These are phyloP conservation scores for Apiospora pterosperma DNA, from an alignment of 2,329 filamentous ascomycete species.

Conservation along the genomic window DNA sequence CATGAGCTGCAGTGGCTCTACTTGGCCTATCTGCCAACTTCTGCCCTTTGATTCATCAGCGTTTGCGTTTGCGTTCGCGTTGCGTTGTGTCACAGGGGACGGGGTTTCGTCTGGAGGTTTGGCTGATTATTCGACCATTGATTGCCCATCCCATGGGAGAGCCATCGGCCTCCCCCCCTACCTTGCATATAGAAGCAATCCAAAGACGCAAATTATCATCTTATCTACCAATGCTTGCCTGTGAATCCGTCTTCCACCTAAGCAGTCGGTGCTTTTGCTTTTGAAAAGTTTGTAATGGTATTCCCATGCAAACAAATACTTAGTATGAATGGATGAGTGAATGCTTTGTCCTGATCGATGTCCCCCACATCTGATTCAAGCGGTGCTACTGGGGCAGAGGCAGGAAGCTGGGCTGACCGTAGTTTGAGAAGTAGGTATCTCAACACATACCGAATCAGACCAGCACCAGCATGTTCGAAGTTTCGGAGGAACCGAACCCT, in stretches of 20 bases:
- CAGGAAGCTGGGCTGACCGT: too few species aligned
- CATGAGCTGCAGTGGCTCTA: background rate
- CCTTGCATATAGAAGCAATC: conserved; percentile 1
- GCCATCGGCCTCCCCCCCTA: background rate
- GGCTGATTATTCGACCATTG: background rate
- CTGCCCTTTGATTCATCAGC: background rate
- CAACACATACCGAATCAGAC: background rate
- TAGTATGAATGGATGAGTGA: too few species aligned
- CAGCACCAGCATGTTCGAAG: background rate
- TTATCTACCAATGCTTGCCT: background rate
- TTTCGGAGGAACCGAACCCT: background rate
- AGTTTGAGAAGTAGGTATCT: background rate
- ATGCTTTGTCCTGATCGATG: too few species aligned
- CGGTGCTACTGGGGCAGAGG: too few species aligned
- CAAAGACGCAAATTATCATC: background rate
- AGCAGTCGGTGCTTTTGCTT: too few species aligned
- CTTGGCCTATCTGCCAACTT: background rate
- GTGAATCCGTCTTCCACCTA: too few species aligned
- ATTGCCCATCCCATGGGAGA: background rate
- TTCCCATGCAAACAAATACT: too few species aligned
- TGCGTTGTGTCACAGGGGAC: background rate
- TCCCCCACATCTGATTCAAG: background rate
- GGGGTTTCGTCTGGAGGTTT: background rate
- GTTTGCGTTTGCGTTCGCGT: background rate
- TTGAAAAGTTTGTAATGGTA: background rate